Percentiles rank a stretch among this genome's conserved stretches.
These are phyloP conservation scores for Pythium monospermum DNA, from an alignment of 352 stramenopile species.

Conservation along the genomic window DNA sequence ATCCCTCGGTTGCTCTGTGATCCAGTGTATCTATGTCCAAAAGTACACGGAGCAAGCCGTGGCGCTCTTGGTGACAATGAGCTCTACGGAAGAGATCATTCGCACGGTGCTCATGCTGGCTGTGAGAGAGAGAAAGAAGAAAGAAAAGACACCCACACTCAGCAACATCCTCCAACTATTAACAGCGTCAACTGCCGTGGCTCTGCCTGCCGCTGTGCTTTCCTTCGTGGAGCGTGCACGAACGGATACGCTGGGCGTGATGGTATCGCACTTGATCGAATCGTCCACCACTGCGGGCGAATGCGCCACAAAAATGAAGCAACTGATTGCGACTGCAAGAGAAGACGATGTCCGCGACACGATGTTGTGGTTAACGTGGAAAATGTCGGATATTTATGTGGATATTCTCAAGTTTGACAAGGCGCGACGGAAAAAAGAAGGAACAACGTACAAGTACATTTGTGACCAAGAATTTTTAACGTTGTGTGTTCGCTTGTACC, in stretches of 20 bases:
- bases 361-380: conserved; percentile 2
- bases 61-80: neutral
- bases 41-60: neutral
- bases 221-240: too few species aligned
- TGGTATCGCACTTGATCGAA: too few species aligned
- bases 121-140: too few species aligned
- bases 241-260: too few species aligned
- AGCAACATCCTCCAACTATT: neutral
- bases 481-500: too few species aligned
- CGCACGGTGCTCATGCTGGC: conserved; percentile 11
- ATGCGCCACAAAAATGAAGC: neutral
- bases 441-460: too few species aligned
- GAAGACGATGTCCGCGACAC: conserved; percentile 4
- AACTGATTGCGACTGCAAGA: neutral
- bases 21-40: conserved; percentile 6
- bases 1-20: conserved; percentile 6
- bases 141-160: neutral
- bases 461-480: too few species aligned
- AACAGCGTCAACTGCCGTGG: too few species aligned
- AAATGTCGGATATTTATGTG: too few species aligned
- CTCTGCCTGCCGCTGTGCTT: too few species aligned
- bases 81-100: conserved; percentile 5
- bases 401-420: too few species aligned
- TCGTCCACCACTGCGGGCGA: neutral
- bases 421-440: too few species aligned